These are phyloP conservation scores for Lactifluus subvellereus DNA, from an alignment of 768 basidiomycete species.

Conservation along the genomic window DNA sequence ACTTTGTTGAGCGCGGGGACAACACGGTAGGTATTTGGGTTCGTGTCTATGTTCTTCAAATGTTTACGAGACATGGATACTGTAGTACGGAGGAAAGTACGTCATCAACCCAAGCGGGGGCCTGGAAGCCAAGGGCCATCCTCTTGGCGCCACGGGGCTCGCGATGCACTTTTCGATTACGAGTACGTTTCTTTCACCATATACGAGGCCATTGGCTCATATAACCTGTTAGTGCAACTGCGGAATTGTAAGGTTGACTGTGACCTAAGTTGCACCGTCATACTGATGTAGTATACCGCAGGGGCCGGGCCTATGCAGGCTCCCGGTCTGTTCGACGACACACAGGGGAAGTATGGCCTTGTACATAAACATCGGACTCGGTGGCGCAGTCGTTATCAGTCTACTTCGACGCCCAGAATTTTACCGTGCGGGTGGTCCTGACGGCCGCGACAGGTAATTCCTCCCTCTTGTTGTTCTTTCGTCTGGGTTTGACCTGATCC, in stretches of 20 bases:
- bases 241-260: conserved; percentile 46
- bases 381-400: conserved; percentile 73
- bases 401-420: conserved; percentile 75
- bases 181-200: conserved; percentile 40
- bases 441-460: conserved; percentile 59
- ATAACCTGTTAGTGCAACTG: conserved; percentile 55
- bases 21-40: conserved; percentile 53
- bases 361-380: conserved; percentile 79
- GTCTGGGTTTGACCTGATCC: not conserved
- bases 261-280: not conserved
- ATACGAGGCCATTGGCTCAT: not conserved
- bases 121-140: conserved; percentile 85
- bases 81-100: conserved; percentile 75
- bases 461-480: not conserved
- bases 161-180: conserved; percentile 87
- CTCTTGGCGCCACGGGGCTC: conserved; percentile 74
- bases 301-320: conserved; percentile 87
- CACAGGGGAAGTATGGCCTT: conserved; percentile 71
- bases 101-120: conserved; percentile 84
- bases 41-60: not conserved
- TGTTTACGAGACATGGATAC: not conserved
- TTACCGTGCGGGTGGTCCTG: conserved; percentile 55
- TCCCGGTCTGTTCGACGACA: conserved; percentile 63
- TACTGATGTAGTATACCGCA: conserved; percentile 26
- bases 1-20: conserved; percentile 67